phyloP scores from a whole-genome alignment of 2,329 filamentous ascomycete genomes.

The Stemphylium vesicarium region DNA sequence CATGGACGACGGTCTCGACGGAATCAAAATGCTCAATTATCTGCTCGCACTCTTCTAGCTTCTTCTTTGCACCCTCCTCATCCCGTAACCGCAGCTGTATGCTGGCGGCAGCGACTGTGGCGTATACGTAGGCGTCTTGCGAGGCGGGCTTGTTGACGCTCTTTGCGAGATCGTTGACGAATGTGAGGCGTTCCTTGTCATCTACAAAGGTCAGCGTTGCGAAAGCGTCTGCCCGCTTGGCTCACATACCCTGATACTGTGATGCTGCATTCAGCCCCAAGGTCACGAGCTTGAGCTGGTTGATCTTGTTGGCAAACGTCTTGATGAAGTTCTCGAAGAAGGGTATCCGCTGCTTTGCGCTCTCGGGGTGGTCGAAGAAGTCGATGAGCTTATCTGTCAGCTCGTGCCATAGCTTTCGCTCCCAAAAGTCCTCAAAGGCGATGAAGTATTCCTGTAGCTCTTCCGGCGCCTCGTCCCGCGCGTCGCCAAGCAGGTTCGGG shows the following conservation, averaged over 20 bases:
- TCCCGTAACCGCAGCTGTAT: slow-evolving; percentile 83
- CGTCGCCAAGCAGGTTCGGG: slow-evolving; percentile 87
- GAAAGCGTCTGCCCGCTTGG: slow-evolving; percentile 38
- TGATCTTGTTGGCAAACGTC: slow-evolving; percentile 98
- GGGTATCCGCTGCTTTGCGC: slow-evolving; percentile 80
- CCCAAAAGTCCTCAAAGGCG: slow-evolving; percentile 95
- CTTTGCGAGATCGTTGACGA: slow-evolving; percentile 81
- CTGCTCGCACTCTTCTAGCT: slow-evolving; percentile 84
- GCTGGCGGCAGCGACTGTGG: slow-evolving; percentile 85
- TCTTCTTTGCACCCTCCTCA: slow-evolving; percentile 80
- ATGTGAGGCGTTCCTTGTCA: slow-evolving; percentile 82
- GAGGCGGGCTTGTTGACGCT: slow-evolving; percentile 92
- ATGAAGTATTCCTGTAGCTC: slow-evolving; percentile 88
- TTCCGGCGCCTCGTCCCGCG: slow-evolving; percentile 85
- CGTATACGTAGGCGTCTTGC: slow-evolving; percentile 95
- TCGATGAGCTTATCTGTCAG: slow-evolving; percentile 86
- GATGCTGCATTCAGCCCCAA: slow-evolving; percentile 85
- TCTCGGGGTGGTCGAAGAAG: slow-evolving; percentile 85
- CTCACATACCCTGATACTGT: slow-evolving; percentile 74
- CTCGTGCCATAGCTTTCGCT: slow-evolving; percentile 99
- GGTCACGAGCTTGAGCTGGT: slow-evolving; percentile 95
- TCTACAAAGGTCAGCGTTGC: slow-evolving; percentile 61
- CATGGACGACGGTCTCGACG: slow-evolving; percentile 93
- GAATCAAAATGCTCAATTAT: slow-evolving; percentile 92
- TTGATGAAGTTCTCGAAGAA: slow-evolving; percentile 96